Base-by-base conservation (phyloP, 345 rosid species). In the Eucalyptus victrix region DNA sequence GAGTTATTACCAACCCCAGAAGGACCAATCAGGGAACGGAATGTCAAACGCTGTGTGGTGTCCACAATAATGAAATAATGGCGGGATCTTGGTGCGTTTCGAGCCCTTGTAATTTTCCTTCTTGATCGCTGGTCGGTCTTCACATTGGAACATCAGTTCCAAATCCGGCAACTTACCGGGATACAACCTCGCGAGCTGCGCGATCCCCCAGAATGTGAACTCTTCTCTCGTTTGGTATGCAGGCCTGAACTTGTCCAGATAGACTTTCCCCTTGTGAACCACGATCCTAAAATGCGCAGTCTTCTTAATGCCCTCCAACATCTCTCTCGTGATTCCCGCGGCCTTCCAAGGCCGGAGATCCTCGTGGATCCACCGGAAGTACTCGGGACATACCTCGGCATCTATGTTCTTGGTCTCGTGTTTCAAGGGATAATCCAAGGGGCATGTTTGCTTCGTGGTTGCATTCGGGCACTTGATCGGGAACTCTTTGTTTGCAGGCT, bases 1-100 rank as follows among this genome's bases (percentile, higher is more conserved):
- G 89, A 69, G n/a, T 58, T 51, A 86, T 88, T 93, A 96, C 98
- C 97, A 95, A 44, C 95, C 97, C 98, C 97, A 95, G 89, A 95
- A 96, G 91, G 96, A 92, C 98, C 97, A 95, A 45, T 96, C 96
- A 81, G 95, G 96, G 72, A 95, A 95, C 16, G 94, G 94, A 51
- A 94, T 94, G 90, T 93, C 96, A 44, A 93, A 90, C 16, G 86
- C 45, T 12, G 81, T 34, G 34, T 32, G 18, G n/a, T 44, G 42
- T 18, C 51, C 85, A 6, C 51, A 80, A 40, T 96, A 96, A 47
- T 94, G 96, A 91, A 96, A 96, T 89, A 96, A 86, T 7, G 97
- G 94, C 6, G 97, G 96, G 11, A 95, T 94, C 86, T 81, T 86
- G 53, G 90, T 67, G 45, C 91, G 88, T 15, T 91, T 92, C 18